These are phyloP conservation scores for Leptomonas pyrrhocoris DNA, from an alignment of 208 protist genomes.

Conservation along the genomic window DNA sequence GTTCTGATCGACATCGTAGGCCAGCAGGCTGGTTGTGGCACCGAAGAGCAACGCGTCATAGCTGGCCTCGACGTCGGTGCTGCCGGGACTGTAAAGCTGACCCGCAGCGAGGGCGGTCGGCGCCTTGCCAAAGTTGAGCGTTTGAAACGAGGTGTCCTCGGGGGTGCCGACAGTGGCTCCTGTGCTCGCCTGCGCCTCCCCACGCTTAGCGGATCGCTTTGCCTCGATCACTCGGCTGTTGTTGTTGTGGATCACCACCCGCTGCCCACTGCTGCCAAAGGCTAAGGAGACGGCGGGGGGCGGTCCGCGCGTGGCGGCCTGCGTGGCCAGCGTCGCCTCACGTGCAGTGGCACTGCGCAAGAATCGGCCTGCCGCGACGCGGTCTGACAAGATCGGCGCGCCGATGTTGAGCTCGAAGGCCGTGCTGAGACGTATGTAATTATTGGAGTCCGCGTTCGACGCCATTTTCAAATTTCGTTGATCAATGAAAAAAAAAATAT, in stretches of 20 bases:
- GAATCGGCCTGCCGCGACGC: constrained; percentile 74
- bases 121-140: constrained; percentile 89
- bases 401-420: constrained; percentile 71
- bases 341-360: constrained; percentile 32
- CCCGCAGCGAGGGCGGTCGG: constrained; percentile 81
- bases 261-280: constrained; percentile 70
- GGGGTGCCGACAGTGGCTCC: constrained; percentile 5
- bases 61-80: constrained; percentile 14
- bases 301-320: constrained; percentile 30
- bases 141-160: constrained; percentile 50
- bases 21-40: constrained; percentile 84
- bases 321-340: constrained; percentile 9
- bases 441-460: constrained; percentile 7
- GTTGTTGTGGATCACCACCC: constrained; percentile 90
- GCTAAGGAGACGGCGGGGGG: constrained; percentile 57
- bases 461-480: constrained; percentile 8
- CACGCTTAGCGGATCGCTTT: constrained; percentile 44
- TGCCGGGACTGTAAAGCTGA: constrained; percentile 31
- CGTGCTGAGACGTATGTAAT: constrained; percentile 49
- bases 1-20: constrained; percentile 93
- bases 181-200: constrained; percentile 27
- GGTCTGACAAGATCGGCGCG: constrained; percentile 50
- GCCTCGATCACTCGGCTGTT: constrained; percentile 45
- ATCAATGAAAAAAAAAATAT: constrained; percentile 14
- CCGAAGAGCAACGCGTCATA: constrained; percentile 92